A percentile compares a stretch with the other conserved stretches of the same genome.
Conservation (phyloP, 768 basidiomycete genomes). For the Lactarius hatsudake region DNA sequence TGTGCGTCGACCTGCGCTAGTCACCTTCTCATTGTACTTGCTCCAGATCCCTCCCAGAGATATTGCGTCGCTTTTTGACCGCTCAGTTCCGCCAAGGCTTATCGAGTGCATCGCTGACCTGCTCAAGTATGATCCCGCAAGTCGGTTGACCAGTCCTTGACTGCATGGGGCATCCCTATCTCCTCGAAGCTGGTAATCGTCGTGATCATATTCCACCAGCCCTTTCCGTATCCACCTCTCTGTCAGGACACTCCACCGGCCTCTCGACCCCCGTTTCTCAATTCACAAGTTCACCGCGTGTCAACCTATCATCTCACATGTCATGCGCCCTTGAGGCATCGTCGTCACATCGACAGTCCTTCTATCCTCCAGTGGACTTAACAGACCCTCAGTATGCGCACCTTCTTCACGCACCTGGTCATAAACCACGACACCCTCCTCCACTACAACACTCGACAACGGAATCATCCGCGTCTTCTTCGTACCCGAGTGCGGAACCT, state of each 20-base stretch:
- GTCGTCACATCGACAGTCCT: slow-evolving; percentile 27
- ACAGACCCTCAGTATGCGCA: slow-evolving; percentile 23
- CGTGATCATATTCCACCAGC: slow-evolving; percentile 21
- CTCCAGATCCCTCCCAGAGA: slow-evolving; percentile 62
- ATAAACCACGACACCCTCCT: slow-evolving; percentile 22
- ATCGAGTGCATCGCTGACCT: slow-evolving; percentile 91
- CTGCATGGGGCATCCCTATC: slow-evolving; percentile 87
- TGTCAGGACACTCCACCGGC: slow-evolving; percentile 37
- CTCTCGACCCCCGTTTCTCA: slow-evolving; percentile 26
- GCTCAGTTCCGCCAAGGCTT: slow-evolving; percentile 70
- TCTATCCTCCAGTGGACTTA: slow-evolving; percentile 18
- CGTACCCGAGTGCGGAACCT: slow-evolving; percentile 26
- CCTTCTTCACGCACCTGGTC: not conserved
- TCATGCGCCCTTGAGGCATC: slow-evolving; percentile 18
- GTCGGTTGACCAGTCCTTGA: slow-evolving; percentile 81
- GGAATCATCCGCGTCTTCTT: slow-evolving; percentile 22
- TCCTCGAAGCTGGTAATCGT: slow-evolving; percentile 62
- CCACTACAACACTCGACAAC: slow-evolving; percentile 27
- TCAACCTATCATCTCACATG: slow-evolving; percentile 19
- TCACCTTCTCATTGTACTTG: slow-evolving; percentile 19
- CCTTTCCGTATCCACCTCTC: slow-evolving; percentile 31
- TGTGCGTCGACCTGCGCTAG: slow-evolving; percentile 21
- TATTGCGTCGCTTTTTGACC: slow-evolving; percentile 72
- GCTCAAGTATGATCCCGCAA: slow-evolving; percentile 87
- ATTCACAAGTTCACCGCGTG: slow-evolving; percentile 25